These are phyloP conservation scores for Pueraria montana DNA, from an alignment of 306 rosid species.

Conservation along the genomic window DNA sequence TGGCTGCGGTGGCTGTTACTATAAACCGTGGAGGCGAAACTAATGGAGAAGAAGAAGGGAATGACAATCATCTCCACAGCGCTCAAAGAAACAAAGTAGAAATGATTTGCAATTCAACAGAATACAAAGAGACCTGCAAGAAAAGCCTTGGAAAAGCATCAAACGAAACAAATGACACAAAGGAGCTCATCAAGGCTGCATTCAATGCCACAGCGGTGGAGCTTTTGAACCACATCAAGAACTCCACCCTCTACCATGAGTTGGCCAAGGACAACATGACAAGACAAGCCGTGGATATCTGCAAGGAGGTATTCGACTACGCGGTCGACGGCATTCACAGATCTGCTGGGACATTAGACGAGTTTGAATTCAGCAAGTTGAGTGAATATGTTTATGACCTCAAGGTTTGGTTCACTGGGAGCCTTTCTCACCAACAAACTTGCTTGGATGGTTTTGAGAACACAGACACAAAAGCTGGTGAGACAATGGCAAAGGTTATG, in stretches of 20 bases:
- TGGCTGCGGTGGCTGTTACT: slow-evolving; percentile 24
- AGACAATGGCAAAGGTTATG: slow-evolving; percentile 56
- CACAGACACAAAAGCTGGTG: slow-evolving; percentile 57
- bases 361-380: slow-evolving; percentile 53
- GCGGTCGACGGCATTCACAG: slow-evolving; percentile 60
- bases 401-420: slow-evolving; percentile 71
- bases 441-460: slow-evolving; percentile 75
- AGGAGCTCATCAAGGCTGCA: slow-evolving; percentile 58
- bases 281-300: slow-evolving; percentile 63
- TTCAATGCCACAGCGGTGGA: slow-evolving; percentile 50
- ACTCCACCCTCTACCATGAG: slow-evolving; percentile 50
- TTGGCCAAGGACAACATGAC: slow-evolving; percentile 60
- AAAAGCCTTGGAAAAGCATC: slow-evolving; percentile 28
- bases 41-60: neutral
- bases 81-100: slow-evolving; percentile 46
- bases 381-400: slow-evolving; percentile 60
- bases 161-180: slow-evolving; percentile 49
- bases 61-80: neutral
- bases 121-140: slow-evolving; percentile 66
- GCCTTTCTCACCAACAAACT: slow-evolving; percentile 68
- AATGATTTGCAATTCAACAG: slow-evolving; percentile 66
- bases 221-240: slow-evolving; percentile 44
- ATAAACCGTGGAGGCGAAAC: neutral
- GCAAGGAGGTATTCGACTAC: slow-evolving; percentile 67
- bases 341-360: slow-evolving; percentile 51